Base-by-base conservation (phyloP, 768 basidiomycete genomes). In the Boletus sp. region DNA sequence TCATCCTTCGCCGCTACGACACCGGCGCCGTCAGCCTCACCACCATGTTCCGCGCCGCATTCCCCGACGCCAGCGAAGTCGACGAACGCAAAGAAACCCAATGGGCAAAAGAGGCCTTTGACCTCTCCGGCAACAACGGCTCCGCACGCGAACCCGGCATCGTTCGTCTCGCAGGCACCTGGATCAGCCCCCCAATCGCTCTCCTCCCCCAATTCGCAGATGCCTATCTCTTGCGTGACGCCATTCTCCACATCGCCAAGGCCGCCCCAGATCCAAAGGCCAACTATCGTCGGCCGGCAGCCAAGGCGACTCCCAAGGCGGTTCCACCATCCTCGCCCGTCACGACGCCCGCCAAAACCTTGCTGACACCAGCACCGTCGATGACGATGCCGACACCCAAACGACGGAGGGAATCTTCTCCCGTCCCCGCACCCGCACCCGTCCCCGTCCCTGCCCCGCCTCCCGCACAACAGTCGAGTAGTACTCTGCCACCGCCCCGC, bases 11-110 rank as follows among this genome's bases (percentile, higher is more conserved):
- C 42, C 85, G 95, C 51, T 94, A 90, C 63, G 95, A 98, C 72
- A 96, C 94, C 4, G 87, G 90, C 55, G 93, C 93, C 19, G 82
- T 98, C 72, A 90, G 87, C 59, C 81, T 94, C 10, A 96, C 94
- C 10, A 96, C 94, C 53, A 96, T 98, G 93, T 96, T 90, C 75
- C 90, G 93, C 54, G 93, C 93, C 8, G 93, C 93, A 0, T 98
- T 93, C 70, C 94, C 94, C 10, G 82, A 78, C 37, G 89, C 93
- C 4, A 74, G 76, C 40, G 90, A 93, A 2, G 74, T 79, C 45
- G 84, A 87, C 17, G 94, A 98, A 71, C 86, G 82, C 69, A 74
- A 72, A 13, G 94, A 97, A 70, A 77, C 88, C 39, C 79, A 82
- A 39, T 96, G 91, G 90, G 86, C 94, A 55, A 89, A 87, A 65